These are phyloP conservation scores for Dendrothele bispora DNA, from an alignment of 768 basidiomycete genomes.

Conservation along the genomic window DNA sequence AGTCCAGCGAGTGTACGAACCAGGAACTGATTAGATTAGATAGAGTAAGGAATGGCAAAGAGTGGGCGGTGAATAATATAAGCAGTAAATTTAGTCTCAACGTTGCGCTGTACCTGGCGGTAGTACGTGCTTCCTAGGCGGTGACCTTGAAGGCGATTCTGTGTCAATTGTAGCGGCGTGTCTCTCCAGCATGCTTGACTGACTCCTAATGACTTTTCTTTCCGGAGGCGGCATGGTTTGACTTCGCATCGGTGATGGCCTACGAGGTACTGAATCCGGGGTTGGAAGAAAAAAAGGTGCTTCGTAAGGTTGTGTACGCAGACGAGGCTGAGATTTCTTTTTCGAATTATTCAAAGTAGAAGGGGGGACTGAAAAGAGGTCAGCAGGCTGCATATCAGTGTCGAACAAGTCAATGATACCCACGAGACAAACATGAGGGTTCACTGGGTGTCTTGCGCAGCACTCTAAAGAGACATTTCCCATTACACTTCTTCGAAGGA, in stretches of 20 bases:
- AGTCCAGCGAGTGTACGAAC: too few species aligned
- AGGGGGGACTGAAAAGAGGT: neutral
- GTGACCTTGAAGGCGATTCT: too few species aligned
- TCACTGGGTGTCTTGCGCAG: neutral
- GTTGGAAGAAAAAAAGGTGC: constrained; percentile 62
- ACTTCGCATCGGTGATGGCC: constrained; percentile 22
- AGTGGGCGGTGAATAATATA: too few species aligned
- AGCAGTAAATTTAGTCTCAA: too few species aligned
- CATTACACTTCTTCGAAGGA: too few species aligned
- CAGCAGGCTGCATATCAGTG: neutral
- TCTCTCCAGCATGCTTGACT: neutral
- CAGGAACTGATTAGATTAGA: too few species aligned
- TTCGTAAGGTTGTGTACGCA: constrained; percentile 59
- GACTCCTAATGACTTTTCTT: neutral
- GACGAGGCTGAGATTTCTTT: constrained; percentile 34
- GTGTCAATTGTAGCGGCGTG: neutral
- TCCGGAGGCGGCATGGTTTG: constrained; percentile 13
- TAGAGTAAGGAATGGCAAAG: too few species aligned
- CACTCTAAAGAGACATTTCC: too few species aligned
- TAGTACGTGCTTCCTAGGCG: too few species aligned
- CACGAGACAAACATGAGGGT: neutral
- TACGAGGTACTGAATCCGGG: constrained; percentile 38
- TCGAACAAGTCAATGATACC: neutral
- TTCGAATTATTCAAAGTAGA: constrained; percentile 21
- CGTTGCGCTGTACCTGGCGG: too few species aligned